Conservation (phyloP, 2,329 filamentous ascomycete species). For the Cordyceps pruinosa region DNA sequence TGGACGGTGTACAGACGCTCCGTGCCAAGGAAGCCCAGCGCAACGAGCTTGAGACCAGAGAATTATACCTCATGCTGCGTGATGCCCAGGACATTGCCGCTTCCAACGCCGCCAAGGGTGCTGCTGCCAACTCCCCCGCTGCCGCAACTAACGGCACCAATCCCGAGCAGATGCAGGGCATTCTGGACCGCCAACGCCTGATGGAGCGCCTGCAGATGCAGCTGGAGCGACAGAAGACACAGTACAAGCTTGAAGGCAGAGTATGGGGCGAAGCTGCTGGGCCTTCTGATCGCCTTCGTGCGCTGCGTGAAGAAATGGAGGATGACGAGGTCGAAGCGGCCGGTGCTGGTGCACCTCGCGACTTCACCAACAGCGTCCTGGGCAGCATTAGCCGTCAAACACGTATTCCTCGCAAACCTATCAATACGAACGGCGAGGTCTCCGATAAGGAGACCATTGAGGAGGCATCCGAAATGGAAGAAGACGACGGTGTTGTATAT, state of each 20-base stretch:
- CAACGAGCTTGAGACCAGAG: slow-evolving; percentile 91
- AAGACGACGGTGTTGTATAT: slow-evolving; percentile 55
- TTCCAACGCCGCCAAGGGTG: slow-evolving; percentile 62
- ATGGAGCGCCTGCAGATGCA: slow-evolving; percentile 94
- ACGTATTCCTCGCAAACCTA: slow-evolving; percentile 48
- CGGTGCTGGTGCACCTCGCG: slow-evolving; percentile 46
- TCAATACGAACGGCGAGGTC: slow-evolving; percentile 39
- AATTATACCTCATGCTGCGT: slow-evolving; percentile 95
- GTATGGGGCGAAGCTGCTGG: slow-evolving; percentile 77
- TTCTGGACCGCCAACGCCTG: slow-evolving; percentile 83
- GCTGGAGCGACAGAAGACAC: slow-evolving; percentile 92
- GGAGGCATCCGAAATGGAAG: slow-evolving; percentile 45
- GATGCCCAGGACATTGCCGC: slow-evolving; percentile 95
- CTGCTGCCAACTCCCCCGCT: slow-evolving; percentile 36
- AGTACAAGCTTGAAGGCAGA: slow-evolving; percentile 92
- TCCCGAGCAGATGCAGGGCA: slow-evolving; percentile 76
- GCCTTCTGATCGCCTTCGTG: slow-evolving; percentile 85
- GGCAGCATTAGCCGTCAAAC: slow-evolving; percentile 61
- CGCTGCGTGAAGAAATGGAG: slow-evolving; percentile 93
- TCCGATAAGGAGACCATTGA: slow-evolving; percentile 34
- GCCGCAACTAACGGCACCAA: slow-evolving; percentile 51
- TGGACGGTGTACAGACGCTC: slow-evolving; percentile 78
- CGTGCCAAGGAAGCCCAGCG: slow-evolving; percentile 86
- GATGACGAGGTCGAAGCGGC: slow-evolving; percentile 48
- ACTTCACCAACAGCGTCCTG: slow-evolving; percentile 67